These are phyloP conservation scores for Daldinia vernicosa DNA, from an alignment of 495 filamentous ascomycete species.

Conservation along the genomic window DNA sequence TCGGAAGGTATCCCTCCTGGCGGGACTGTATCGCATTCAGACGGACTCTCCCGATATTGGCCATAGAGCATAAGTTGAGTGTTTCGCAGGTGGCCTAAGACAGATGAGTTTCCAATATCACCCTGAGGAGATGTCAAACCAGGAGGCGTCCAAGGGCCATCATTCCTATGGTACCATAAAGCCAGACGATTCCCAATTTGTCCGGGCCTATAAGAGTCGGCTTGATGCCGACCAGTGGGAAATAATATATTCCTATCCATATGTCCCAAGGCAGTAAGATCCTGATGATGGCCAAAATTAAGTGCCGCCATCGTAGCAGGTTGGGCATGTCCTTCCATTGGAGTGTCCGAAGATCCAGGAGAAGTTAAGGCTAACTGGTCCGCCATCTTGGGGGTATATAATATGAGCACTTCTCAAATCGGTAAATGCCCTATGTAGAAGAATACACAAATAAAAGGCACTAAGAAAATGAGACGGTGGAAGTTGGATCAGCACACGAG, in stretches of 20 bases:
- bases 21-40: constrained; percentile 65
- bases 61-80: constrained; percentile 14
- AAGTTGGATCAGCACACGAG: constrained; percentile 2
- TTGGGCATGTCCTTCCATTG: constrained; percentile 29
- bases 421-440: not conserved
- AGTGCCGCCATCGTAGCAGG: constrained; percentile 16
- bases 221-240: constrained; percentile 16
- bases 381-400: constrained; percentile 27
- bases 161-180: constrained; percentile 49
- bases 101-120: constrained; percentile 26
- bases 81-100: constrained; percentile 19
- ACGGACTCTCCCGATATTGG: constrained; percentile 48
- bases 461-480: constrained; percentile 2
- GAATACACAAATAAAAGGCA: constrained; percentile 14
- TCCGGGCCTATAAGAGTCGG: constrained; percentile 22
- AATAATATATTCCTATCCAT: constrained; percentile 23
- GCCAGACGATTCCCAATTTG: constrained; percentile 39
- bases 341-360: constrained; percentile 29
- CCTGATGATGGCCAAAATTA: constrained; percentile 22
- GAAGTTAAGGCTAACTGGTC: constrained; percentile 34
- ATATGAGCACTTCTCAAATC: constrained; percentile 7
- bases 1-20: constrained; percentile 63
- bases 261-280: constrained; percentile 29
- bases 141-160: constrained; percentile 53
- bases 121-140: constrained; percentile 29